Evolutionary conservation across 768 basidiomycete species (phyloP), one percentile per base, ranked within the genome.

Genomic region (Hygrophorus pudorinus): DNA sequence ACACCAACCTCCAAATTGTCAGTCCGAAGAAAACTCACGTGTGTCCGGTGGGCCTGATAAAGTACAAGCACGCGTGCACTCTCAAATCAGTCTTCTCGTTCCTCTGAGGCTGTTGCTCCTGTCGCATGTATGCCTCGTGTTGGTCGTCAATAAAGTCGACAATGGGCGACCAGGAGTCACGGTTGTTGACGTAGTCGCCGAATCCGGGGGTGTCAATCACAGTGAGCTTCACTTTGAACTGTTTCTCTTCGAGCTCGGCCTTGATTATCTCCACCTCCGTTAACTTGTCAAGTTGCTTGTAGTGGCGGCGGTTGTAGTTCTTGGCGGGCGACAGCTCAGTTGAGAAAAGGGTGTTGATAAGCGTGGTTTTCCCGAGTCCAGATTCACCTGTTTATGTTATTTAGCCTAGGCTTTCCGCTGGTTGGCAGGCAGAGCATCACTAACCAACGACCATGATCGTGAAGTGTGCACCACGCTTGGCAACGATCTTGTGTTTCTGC

Each of bases 131-230:
- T 10, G 85, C 84, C 59, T 94, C 89, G 59, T 91, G 89, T 67
- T 91, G 88, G 72, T 91, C 89, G 61, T 91, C 88, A 53, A 96
- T 92, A 65, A 98, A 98, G 65, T 99, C 94, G 60, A 99, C 83
- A 54, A 99, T 98, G 43, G 96, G 96, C 21, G 79, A 75, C 96
- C 96, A 99, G 14, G 90, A 93, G 65, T 98, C 96, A 45, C 90
- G 80, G 78, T 99, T 99, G 87, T 99, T 99, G 69, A 99, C 94
- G 58, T 97, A 98, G 84, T 99, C 96, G 30, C 96, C 96, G 51
- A 98, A 99, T 21, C 96, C 96, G 44, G 96, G 96, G 9, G 94
- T 97, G 65, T 99, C 96, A 52, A 99, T 94, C 61, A 98, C 96
- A 13, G 87, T 93, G 51, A 99, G 80, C 74, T 97, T 98, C 73